Evolutionary conservation across 192 early-diverging fungal species (phyloP).

Genomic region (Coemansia sp.): DNA sequence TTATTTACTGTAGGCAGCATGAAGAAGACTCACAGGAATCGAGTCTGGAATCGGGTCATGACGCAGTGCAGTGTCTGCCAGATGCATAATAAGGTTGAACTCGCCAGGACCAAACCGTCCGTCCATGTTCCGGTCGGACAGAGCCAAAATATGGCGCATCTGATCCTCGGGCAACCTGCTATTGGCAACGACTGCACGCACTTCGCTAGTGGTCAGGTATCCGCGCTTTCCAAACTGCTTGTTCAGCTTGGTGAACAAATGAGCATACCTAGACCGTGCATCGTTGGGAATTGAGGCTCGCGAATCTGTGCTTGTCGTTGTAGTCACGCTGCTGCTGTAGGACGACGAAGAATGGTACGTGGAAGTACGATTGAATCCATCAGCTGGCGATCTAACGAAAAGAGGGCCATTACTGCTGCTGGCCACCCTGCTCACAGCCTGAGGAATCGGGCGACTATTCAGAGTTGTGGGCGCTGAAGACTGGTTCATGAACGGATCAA

Average conservation of each 20-base stretch:
- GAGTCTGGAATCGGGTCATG: constrained; percentile 35
- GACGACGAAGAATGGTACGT: constrained; percentile 11
- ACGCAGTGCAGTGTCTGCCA: constrained; percentile 33
- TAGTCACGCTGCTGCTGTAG: constrained; percentile 4
- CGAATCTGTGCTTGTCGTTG: constrained; percentile 1
- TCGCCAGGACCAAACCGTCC: constrained; percentile 45
- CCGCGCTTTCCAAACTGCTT: constrained; percentile 26
- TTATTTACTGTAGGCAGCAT: constrained; percentile 46
- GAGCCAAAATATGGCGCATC: constrained; percentile 37
- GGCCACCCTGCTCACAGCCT: neutral
- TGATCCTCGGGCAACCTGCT: constrained; percentile 34
- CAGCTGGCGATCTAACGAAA: neutral
- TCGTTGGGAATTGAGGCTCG: constrained; percentile 13
- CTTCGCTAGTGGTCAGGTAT: constrained; percentile 23
- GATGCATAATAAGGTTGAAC: constrained; percentile 46
- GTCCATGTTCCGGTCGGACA: constrained; percentile 39
- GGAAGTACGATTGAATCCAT: neutral
- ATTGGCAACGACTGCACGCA: constrained; percentile 25
- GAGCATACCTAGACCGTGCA: constrained; percentile 27
- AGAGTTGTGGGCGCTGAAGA: neutral
- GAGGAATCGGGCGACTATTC: neutral
- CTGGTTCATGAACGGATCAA: constrained; percentile 17
- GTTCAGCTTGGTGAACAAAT: constrained; percentile 34
- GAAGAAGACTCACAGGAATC: constrained; percentile 35
- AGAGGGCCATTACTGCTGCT: neutral